Base-by-base conservation (phyloP, 257 asterid species). In the Lithospermum erythrorhizon region DNA sequence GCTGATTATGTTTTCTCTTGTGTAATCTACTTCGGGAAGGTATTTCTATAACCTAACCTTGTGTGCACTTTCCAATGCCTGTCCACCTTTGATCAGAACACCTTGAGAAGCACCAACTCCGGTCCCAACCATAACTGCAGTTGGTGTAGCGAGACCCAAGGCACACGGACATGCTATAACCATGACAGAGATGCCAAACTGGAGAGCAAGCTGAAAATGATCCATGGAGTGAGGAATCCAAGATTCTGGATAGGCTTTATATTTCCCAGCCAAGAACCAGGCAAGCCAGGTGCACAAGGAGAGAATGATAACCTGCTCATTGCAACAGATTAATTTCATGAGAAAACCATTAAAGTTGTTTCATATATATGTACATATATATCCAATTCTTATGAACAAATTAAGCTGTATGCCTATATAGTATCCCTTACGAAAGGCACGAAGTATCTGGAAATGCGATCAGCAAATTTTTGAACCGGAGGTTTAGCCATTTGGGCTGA, bases 401-500 rank as follows among this genome's bases (percentile, higher is more conserved):
- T 51, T 15, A 14, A 17, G 13, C n/a, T n/a, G n/a, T n/a, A n/a
- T n/a, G n/a, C n/a, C 2, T 5, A 18, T 53, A 21, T 53, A 53
- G 9, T 18, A 14, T 17, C 22, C 16, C 56, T 53, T 53, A 53
- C 56, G 8, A 53, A 53, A 35, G 45, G 45, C 14, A 35, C 45
- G 9, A 35, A 35, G 45, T 35, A 35, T 35, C 45, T 35, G 45
- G 45, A 35, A 35, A 35, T 35, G 9, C 45, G 45, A 65, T 84
- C 89, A 27, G 93, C 93, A 21, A 84, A 70, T 74, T 82, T 84
- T 58, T 84, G 88, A 32, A 81, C 81, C 0, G 86, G 93, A 61
- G 93, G 84, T 59, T 79, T 84, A 1, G 89, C 78, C 89, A 84
- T 68, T 35, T 84, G 93, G 2, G 89, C 89, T 2, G 86, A 79